Base-by-base conservation (phyloP, 2,329 filamentous ascomycete genomes). In the Penicillium sp. region DNA sequence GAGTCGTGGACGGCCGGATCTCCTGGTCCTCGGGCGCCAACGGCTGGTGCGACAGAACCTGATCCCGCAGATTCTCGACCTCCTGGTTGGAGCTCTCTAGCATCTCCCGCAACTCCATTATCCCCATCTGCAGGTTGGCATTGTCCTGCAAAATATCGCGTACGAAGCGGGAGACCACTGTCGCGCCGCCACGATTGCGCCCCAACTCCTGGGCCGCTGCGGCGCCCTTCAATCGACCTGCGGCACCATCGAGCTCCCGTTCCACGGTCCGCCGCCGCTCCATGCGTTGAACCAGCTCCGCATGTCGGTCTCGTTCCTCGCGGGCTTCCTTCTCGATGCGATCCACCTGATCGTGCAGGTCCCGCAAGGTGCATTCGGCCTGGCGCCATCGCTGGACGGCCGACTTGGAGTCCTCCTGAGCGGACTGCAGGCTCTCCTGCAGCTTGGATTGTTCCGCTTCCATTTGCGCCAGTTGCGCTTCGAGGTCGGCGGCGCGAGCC, bases 121-220 rank as follows among this genome's bases (percentile, higher is more conserved):
- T 94, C 15, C 89, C 89, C 55, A 93, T 78, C 66, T 98, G 93
- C 39, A 98, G 74, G 60, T 88, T 95, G 9, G 90, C 88, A 64
- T 98, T 98, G 67, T 98, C 93, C 62, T 95, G 85, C 17, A 98
- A 75, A 48, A 98, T 87, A 66, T 97, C 93, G 58, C 90, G 88
- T 49, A 98, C 91, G 60, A 98, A 97, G 64, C 94, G 88, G 17
- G 88, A 90, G n/a, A 97, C 88, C 33, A 95, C 88, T 51, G 76
- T 83, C 53, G 76, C 81, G 8, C 80, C 77, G 48, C 73, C 74
- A 57, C 79, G 79, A 28, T 79, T 76, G 3, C 78, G 76, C 3
- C 77, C 77, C 35, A 86, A 71, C 3, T 82, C 81, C 57, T 82
- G 84, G 26, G 78, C 77, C 0, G 85, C 87, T 3, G 88, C 88